Evolutionary conservation across 108 stramenopile species (phyloP).

Genomic region (Conticribra guillardii): DNA sequence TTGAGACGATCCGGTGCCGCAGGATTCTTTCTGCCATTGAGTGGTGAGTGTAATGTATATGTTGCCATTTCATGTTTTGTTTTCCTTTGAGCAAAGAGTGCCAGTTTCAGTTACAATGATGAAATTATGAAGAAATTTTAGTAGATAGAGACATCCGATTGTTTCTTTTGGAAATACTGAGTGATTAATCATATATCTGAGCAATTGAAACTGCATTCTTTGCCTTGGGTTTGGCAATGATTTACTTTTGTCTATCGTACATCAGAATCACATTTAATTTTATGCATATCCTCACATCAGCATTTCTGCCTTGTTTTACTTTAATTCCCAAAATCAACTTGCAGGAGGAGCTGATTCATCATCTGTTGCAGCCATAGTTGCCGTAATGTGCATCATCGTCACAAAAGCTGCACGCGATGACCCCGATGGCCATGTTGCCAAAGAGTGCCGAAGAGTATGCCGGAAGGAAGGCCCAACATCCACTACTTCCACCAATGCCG

Average conservation of each 20-base stretch:
- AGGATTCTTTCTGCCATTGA: conserved; percentile 96
- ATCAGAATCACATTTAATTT: no score
- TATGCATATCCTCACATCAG: no score
- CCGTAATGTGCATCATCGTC: conserved; percentile 94
- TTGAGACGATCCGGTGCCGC: conserved; percentile 90
- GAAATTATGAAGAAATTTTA: conserved; percentile 38
- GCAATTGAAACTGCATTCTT: conserved; percentile 13
- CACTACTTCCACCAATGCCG: no score
- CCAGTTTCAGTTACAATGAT: no score
- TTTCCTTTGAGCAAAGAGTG: no score
- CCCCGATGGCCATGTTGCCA: conserved; percentile 60
- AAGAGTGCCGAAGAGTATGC: conserved; percentile 72
- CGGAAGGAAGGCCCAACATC: conserved; percentile 48
- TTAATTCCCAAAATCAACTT: no score
- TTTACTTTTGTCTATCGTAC: background rate
- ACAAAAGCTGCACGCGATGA: conserved; percentile 64
- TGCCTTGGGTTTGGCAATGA: background rate
- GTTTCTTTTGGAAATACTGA: conserved; percentile 28
- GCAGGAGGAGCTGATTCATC: conserved; percentile 96
- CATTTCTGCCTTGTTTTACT: no score
- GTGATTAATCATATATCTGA: conserved; percentile 37
- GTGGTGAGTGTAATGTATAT: conserved; percentile 47
- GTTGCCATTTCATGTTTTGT: no score
- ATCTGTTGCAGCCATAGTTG: conserved; percentile 94
- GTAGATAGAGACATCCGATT: conserved; percentile 58